These are phyloP conservation scores for Lactifluus volemus DNA, from an alignment of 768 basidiomycete species.

Conservation along the genomic window DNA sequence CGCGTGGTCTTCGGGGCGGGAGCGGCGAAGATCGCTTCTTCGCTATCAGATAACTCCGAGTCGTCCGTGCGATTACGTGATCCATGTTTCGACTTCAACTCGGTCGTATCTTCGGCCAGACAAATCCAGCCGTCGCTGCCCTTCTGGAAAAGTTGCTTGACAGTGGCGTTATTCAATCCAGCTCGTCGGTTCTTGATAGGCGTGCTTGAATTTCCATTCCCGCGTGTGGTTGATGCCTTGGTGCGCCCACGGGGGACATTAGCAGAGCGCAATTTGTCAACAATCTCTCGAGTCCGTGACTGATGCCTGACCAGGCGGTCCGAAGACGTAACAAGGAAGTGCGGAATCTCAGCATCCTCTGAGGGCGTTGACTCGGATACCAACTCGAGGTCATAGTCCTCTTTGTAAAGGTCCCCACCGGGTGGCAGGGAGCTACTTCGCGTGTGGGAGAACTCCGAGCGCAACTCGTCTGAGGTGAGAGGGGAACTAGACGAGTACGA, in stretches of 20 bases:
- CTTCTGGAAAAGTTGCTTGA: constrained; percentile 19
- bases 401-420: constrained; percentile 39
- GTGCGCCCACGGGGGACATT: constrained; percentile 19
- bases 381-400: constrained; percentile 42
- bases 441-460: constrained; percentile 25
- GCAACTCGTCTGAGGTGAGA: constrained; percentile 27
- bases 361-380: constrained; percentile 28
- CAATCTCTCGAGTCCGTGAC: constrained; percentile 52
- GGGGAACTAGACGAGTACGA: constrained; percentile 41
- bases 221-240: constrained; percentile 4
- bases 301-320: constrained; percentile 33
- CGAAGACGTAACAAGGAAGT: constrained; percentile 28
- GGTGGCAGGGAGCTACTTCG: constrained; percentile 28
- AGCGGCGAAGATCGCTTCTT: not conserved
- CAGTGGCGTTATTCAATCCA: constrained; percentile 10
- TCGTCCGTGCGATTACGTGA: constrained; percentile 10
- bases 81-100: not conserved
- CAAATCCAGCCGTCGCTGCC: constrained; percentile 20
- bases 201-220: not conserved
- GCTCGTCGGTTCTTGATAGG: constrained; percentile 1
- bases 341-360: constrained; percentile 24
- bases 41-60: constrained; percentile 12
- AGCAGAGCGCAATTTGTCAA: constrained; percentile 44
- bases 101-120: constrained; percentile 7
- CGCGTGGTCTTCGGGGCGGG: not conserved